These are phyloP conservation scores for Zymoseptoria brevis DNA, from an alignment of 2,329 filamentous ascomycete species.

Conservation along the genomic window DNA sequence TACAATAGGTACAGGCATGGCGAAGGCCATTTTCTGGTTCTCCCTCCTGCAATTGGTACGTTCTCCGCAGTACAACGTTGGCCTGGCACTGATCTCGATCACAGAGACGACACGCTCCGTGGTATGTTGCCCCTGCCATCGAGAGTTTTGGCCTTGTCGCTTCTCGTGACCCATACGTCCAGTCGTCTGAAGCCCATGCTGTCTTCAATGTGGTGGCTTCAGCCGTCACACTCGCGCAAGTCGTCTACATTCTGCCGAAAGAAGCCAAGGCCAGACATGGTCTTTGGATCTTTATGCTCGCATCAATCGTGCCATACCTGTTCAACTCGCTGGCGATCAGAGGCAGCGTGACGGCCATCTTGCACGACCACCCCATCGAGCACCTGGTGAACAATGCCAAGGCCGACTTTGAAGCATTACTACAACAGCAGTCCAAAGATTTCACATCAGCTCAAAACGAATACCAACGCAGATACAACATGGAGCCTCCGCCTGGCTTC, in stretches of 20 bases:
- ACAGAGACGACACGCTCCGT: conserved; percentile 1
- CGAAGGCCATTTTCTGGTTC: neutral
- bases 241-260: conserved; percentile 1
- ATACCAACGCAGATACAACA: conserved; percentile 46
- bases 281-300: conserved; percentile 1
- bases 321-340: neutral
- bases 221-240: neutral
- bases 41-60: conserved; percentile 1
- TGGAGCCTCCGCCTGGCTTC: conserved; percentile 52
- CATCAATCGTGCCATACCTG: conserved; percentile 21
- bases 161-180: neutral
- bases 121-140: conserved; percentile 1
- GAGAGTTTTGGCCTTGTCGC: neutral
- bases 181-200: neutral
- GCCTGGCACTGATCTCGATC: neutral
- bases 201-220: conserved; percentile 1
- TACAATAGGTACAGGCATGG: neutral
- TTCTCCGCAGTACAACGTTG: neutral
- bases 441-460: conserved; percentile 43
- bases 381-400: neutral
- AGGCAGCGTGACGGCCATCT: neutral
- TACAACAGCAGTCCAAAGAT: conserved; percentile 23
- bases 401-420: neutral
- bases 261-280: neutral
- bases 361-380: neutral